phyloP scores from a whole-genome alignment of 495 filamentous ascomycete genomes.

The Penicillium flavigenum region DNA sequence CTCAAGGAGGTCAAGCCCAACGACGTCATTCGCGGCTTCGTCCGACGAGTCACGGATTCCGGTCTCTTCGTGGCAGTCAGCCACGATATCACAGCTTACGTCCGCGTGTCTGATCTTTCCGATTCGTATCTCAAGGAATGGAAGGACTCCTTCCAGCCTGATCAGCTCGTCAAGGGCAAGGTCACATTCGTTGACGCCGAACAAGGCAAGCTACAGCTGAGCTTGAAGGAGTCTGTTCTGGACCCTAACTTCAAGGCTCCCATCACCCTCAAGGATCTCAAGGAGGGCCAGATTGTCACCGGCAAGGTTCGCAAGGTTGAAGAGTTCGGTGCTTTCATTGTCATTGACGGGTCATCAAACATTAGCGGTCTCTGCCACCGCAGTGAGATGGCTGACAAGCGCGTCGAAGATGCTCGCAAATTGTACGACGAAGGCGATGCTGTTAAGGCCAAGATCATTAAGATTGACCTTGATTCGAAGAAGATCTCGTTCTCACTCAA shows the following conservation, averaged over 20 bases:
- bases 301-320: constrained; percentile 91
- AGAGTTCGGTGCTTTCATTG: constrained; percentile 91
- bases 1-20: constrained; percentile 69
- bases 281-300: constrained; percentile 74
- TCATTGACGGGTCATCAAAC: constrained; percentile 78
- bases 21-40: constrained; percentile 82
- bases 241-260: constrained; percentile 75
- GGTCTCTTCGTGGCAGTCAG: constrained; percentile 83
- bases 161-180: constrained; percentile 86
- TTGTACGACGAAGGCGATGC: constrained; percentile 84
- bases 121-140: constrained; percentile 92
- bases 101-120: constrained; percentile 82
- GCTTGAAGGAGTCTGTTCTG: constrained; percentile 77
- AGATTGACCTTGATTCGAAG: constrained; percentile 67
- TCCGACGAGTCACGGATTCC: constrained; percentile 81
- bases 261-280: constrained; percentile 66
- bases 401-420: constrained; percentile 73
- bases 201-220: constrained; percentile 77
- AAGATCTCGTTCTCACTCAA: constrained; percentile 88
- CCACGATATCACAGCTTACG: constrained; percentile 73
- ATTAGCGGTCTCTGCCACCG: constrained; percentile 91
- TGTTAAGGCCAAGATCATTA: constrained; percentile 86
- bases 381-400: constrained; percentile 81
- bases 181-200: constrained; percentile 64
- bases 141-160: constrained; percentile 82